phyloP scores from a whole-genome alignment of 345 rosid species.

The Aethionema arabicum region DNA sequence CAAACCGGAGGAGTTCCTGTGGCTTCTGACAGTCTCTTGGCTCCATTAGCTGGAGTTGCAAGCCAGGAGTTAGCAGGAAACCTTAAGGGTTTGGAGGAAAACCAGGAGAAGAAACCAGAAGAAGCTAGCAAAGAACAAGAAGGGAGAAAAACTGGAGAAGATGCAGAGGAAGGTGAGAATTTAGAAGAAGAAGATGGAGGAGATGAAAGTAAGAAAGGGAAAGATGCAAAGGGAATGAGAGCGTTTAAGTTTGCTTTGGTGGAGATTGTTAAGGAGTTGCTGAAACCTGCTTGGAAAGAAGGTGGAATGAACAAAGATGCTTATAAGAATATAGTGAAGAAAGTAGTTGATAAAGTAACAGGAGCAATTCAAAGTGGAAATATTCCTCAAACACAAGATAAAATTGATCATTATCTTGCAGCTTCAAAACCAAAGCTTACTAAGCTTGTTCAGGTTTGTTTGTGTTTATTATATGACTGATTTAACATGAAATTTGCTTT shows the following conservation, averaged over 20 bases:
- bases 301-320: slow-evolving; percentile 86
- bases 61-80: too few species aligned
- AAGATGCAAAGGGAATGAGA: slow-evolving; percentile 68
- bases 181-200: slow-evolving; percentile 47
- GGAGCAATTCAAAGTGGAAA: slow-evolving; percentile 62
- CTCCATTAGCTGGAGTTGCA: too few species aligned
- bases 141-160: slow-evolving; percentile 39
- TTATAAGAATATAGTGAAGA: slow-evolving; percentile 93
- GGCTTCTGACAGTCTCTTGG: too few species aligned
- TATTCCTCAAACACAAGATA: slow-evolving; percentile 92
- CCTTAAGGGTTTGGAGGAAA: too few species aligned
- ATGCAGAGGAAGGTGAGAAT: slow-evolving; percentile 46
- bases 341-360: slow-evolving; percentile 91
- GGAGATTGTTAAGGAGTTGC: slow-evolving; percentile 85
- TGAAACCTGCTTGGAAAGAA: slow-evolving; percentile 94
- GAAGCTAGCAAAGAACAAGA: slow-evolving; percentile 43
- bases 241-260: slow-evolving; percentile 87
- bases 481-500: slow-evolving; percentile 9
- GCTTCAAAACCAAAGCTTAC: slow-evolving; percentile 80
- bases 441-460: slow-evolving; percentile 88
- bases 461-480: slow-evolving; percentile 4
- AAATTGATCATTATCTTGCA: slow-evolving; percentile 79
- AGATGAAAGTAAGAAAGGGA: slow-evolving; percentile 64
- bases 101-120: slow-evolving; percentile 36
- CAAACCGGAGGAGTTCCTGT: slow-evolving; percentile 35